Conservation (phyloP, 208 protist species). For the Trypanosoma vivax region DNA sequence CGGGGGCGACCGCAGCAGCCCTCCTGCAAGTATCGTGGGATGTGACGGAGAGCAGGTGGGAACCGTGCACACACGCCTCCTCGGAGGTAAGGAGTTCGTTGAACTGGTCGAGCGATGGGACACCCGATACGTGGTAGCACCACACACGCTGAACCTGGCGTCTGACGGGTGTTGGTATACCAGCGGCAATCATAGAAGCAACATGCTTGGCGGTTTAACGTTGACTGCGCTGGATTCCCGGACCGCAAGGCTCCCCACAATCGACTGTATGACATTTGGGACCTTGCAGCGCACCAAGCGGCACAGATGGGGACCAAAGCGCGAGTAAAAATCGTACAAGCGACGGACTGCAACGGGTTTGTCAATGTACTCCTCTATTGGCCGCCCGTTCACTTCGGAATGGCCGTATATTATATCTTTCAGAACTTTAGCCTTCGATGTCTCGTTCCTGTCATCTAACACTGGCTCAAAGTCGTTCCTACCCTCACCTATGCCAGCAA, state of each 20-base stretch:
- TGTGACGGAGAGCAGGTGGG: background rate
- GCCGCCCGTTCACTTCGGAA: slow-evolving; percentile 1
- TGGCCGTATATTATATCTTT: background rate
- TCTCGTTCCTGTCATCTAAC: background rate
- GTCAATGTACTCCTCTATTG: slow-evolving; percentile 31
- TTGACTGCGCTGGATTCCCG: slow-evolving; percentile 38
- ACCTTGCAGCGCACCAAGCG: slow-evolving; percentile 8
- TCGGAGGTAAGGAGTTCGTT: slow-evolving; percentile 11
- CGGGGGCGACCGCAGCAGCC: background rate
- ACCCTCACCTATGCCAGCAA: slow-evolving; percentile 18
- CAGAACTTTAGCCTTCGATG: background rate
- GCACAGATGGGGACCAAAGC: slow-evolving; percentile 31
- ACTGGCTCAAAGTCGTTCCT: background rate
- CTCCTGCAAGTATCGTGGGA: background rate
- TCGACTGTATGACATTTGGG: slow-evolving; percentile 6
- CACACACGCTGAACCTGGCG: slow-evolving; percentile 23
- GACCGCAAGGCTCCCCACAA: slow-evolving; percentile 21
- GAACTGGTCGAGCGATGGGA: slow-evolving; percentile 29
- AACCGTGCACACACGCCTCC: background rate
- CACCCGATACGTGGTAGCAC: slow-evolving; percentile 27
- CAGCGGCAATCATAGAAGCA: slow-evolving; percentile 27
- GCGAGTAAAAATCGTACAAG: slow-evolving; percentile 24
- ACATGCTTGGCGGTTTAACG: slow-evolving; percentile 30
- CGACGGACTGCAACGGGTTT: slow-evolving; percentile 17
- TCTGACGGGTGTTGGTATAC: slow-evolving; percentile 20